phyloP scores from a whole-genome alignment of 176 grass and related monocot species.

The Ampelocalamus luodianensis region DNA sequence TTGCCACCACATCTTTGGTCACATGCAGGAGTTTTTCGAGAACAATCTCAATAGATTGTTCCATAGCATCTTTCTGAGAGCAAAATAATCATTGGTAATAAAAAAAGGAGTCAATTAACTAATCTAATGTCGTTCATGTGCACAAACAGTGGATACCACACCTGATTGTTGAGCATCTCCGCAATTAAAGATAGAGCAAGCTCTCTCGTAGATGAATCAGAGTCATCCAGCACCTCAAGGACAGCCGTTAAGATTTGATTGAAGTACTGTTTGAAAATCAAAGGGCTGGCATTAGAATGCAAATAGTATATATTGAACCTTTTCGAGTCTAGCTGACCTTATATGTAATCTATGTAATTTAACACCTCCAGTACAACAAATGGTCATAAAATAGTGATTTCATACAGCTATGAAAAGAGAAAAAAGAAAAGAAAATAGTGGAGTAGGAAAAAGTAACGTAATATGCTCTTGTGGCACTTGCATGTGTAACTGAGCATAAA shows the following conservation, averaged over 20 bases:
- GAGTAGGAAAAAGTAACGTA: conserved; percentile 8
- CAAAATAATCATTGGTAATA: conserved; percentile 45
- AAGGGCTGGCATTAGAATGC: conserved; percentile 49
- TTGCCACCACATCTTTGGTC: conserved; percentile 74
- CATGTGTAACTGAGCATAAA: neutral
- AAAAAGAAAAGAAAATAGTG: neutral
- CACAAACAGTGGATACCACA: conserved; percentile 46
- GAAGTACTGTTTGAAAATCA: conserved; percentile 79
- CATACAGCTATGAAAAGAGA: neutral
- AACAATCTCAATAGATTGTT: conserved; percentile 97
- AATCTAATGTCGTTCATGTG: conserved; percentile 33
- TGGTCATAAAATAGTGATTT: conserved; percentile 11
- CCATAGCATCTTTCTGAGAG: conserved; percentile 83
- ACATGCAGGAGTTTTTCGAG: conserved; percentile 93
- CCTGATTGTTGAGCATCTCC: conserved; percentile 98
- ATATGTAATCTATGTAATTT: conserved; percentile 8
- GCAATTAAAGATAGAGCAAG: conserved; percentile 77
- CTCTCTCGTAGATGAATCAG: conserved; percentile 80
- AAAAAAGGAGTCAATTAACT: conserved; percentile 22
- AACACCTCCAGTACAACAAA: neutral
- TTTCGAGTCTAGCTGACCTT: neutral
- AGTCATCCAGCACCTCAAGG: conserved; percentile 85
- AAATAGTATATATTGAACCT: conserved; percentile 1
- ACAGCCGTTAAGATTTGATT: conserved; percentile 98
- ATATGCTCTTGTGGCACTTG: neutral